Percentiles rank a stretch among this genome's conserved stretches.
Conservation (phyloP, 208 protist genomes). For the Leishmania guyanensis region DNA sequence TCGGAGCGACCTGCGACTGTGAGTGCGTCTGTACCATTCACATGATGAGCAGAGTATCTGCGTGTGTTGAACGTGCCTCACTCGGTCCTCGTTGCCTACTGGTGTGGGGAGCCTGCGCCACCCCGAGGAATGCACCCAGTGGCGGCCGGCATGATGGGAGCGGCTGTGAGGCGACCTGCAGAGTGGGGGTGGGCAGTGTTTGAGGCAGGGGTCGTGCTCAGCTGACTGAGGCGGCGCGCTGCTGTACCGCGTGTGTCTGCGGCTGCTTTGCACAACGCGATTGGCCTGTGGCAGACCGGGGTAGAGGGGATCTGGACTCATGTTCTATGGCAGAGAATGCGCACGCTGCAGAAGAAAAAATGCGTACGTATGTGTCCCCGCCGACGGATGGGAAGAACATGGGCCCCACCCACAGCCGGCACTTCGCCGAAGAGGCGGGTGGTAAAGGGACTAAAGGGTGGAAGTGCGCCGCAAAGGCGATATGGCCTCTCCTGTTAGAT, state of each 20-base stretch:
- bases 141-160: not conserved
- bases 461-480: not conserved
- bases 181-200: not conserved
- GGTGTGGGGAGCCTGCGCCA: not conserved
- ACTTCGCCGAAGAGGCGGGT: not conserved
- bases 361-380: not conserved
- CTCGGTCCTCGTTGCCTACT: not conserved
- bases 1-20: not conserved
- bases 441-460: not conserved
- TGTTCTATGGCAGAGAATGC: not conserved
- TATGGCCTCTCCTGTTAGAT: not conserved
- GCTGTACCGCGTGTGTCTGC: not conserved
- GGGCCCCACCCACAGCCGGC: not conserved
- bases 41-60: not conserved
- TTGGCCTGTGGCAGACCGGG: not conserved
- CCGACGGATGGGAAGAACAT: not conserved
- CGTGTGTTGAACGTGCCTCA: not conserved
- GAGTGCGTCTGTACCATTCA: not conserved
- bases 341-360: not conserved
- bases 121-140: not conserved
- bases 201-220: not conserved
- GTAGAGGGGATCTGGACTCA: not conserved
- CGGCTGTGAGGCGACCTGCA: not conserved
- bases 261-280: not conserved
- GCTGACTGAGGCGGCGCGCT: not conserved